These are phyloP conservation scores for Daedaleopsis sinensis DNA, from an alignment of 768 basidiomycete genomes.

Conservation along the genomic window DNA sequence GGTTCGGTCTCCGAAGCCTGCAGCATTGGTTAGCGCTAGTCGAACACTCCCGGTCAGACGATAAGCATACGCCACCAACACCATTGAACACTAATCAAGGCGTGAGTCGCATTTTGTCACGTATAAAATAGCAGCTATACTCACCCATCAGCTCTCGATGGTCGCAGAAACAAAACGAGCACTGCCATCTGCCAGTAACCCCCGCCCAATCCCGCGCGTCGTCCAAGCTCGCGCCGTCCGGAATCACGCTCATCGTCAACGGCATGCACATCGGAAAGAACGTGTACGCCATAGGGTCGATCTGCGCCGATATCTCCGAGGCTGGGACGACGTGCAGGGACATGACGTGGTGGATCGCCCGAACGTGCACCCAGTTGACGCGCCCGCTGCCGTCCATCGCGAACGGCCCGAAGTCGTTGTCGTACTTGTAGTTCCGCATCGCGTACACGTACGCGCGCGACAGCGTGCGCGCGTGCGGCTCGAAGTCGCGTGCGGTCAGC, in stretches of 20 bases:
- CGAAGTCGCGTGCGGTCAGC: constrained; percentile 49
- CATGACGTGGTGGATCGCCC: constrained; percentile 57
- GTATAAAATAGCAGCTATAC: constrained; percentile 25
- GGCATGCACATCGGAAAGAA: constrained; percentile 55
- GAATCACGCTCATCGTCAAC: constrained; percentile 54
- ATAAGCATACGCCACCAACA: constrained; percentile 26
- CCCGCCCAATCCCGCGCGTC: constrained; percentile 58
- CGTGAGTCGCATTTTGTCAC: no score
- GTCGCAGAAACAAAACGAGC: constrained; percentile 71
- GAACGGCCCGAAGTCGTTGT: constrained; percentile 62
- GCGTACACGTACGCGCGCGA: constrained; percentile 65
- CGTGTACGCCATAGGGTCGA: constrained; percentile 17
- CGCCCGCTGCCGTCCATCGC: constrained; percentile 42
- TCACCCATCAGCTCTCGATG: constrained; percentile 66
- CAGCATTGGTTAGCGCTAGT: neutral
- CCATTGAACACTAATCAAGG: constrained; percentile 50
- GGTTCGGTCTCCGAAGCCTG: constrained; percentile 35
- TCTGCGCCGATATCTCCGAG: constrained; percentile 15
- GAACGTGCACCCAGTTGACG: constrained; percentile 64
- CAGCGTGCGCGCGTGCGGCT: constrained; percentile 33
- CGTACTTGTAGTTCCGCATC: constrained; percentile 54
- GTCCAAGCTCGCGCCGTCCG: constrained; percentile 39
- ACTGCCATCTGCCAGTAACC: constrained; percentile 59
- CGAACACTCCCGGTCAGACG: neutral
- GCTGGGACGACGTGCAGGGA: constrained; percentile 53